A percentile compares a stretch with the other conserved stretches of the same genome.
Conservation (phyloP, 306 rosid genomes). For the Elaeagnus macrophylla region DNA sequence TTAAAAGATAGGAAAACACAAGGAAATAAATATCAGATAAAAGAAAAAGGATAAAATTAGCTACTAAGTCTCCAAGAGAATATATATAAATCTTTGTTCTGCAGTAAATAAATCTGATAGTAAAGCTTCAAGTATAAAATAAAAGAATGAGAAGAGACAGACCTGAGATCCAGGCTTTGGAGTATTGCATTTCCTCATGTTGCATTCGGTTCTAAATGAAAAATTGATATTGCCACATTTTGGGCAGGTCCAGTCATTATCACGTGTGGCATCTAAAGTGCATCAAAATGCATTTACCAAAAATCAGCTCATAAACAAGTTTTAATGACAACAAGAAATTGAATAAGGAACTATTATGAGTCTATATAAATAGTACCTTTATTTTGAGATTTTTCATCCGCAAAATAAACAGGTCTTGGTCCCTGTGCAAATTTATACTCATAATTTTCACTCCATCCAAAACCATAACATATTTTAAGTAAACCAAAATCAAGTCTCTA, state of each 20-base stretch:
- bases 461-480: background rate
- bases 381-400: conserved; percentile 65
- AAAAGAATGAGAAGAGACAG: conserved; percentile 1
- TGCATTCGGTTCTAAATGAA: conserved; percentile 85
- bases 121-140: background rate
- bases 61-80: background rate
- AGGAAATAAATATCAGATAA: background rate
- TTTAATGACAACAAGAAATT: background rate
- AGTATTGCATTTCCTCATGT: conserved; percentile 99
- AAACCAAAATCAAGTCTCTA: background rate
- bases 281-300: conserved; percentile 2
- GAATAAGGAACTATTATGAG: background rate
- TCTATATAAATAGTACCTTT: conserved; percentile 42
- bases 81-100: background rate
- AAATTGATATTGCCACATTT: conserved; percentile 97
- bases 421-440: conserved; percentile 41
- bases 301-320: background rate
- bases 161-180: conserved; percentile 99
- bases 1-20: background rate
- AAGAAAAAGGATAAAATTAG: background rate
- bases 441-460: conserved; percentile 7
- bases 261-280: conserved; percentile 65
- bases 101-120: too few species aligned
- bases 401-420: conserved; percentile 73
- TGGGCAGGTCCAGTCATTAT: conserved; percentile 98